A percentile compares a stretch with the other conserved stretches of the same genome.
phyloP scores from a whole-genome alignment of 1,284 basidiomycete genomes.

The Ustilago tritici region DNA sequence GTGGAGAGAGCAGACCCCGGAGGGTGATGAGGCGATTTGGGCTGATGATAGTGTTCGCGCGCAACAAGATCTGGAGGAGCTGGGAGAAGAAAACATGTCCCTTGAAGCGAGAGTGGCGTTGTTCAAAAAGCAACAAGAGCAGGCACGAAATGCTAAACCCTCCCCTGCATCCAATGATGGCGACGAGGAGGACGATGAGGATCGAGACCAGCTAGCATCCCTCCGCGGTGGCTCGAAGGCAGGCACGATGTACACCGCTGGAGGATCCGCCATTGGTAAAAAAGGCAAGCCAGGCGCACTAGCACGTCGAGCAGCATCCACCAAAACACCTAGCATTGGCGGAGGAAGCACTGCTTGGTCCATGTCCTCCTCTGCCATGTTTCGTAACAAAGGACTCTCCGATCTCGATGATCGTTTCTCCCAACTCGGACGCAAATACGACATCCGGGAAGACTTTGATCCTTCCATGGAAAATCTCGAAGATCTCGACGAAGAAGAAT shows the following conservation, averaged over 20 bases:
- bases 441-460: conserved; percentile 69
- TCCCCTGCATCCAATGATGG: conserved; percentile 7
- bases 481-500: conserved; percentile 66
- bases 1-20: conserved; percentile 64
- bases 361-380: conserved; percentile 97
- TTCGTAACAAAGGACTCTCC: conserved; percentile 86
- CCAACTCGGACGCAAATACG: conserved; percentile 75
- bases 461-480: conserved; percentile 81
- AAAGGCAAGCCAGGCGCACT: conserved; percentile 61
- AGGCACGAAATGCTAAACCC: conserved; percentile 26
- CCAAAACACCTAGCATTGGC: conserved; percentile 55
- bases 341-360: conserved; percentile 65
- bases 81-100: conserved; percentile 53
- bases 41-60: conserved; percentile 54
- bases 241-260: conserved; percentile 41
- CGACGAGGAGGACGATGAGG: conserved; percentile 48
- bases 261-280: conserved; percentile 56
- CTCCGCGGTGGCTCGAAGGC: conserved; percentile 39
- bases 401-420: conserved; percentile 94
- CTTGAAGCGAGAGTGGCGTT: conserved; percentile 65
- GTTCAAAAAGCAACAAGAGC: conserved; percentile 61
- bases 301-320: conserved; percentile 61
- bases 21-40: conserved; percentile 65
- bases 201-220: conserved; percentile 51
- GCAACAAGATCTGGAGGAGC: conserved; percentile 37